Conservation (phyloP, 495 filamentous ascomycete genomes). For the Clavariopsis aquatica region DNA sequence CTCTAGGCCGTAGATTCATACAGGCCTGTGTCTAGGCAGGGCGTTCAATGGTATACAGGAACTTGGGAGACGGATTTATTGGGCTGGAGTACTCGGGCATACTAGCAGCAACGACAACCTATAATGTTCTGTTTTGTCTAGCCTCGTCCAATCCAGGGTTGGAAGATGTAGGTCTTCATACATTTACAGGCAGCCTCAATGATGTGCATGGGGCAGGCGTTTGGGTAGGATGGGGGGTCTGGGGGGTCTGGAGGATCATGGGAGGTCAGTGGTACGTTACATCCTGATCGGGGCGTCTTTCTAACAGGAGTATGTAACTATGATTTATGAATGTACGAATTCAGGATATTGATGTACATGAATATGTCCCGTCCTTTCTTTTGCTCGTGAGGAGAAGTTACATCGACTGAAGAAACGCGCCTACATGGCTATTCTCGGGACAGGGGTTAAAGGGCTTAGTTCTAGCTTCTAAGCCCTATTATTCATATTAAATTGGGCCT, state of each 20-base stretch:
- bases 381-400: background rate
- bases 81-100: background rate
- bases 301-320: conserved; percentile 18
- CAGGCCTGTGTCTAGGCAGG: background rate
- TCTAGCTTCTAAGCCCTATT: too few relatives aligned
- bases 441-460: too few relatives aligned
- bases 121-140: background rate
- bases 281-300: background rate
- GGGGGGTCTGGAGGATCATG: background rate
- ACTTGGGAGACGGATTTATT: background rate
- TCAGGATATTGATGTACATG: background rate
- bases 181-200: background rate
- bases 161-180: background rate
- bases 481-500: too few relatives aligned
- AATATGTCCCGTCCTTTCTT: background rate
- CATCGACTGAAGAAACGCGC: background rate
- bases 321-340: conserved; percentile 32
- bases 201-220: background rate
- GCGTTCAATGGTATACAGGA: background rate
- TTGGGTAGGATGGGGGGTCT: background rate
- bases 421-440: too few relatives aligned
- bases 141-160: background rate
- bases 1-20: background rate
- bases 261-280: background rate
- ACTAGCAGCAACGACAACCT: background rate